phyloP scores from a whole-genome alignment of 2,329 filamentous ascomycete species.

The Colletotrichum plurivorum region DNA sequence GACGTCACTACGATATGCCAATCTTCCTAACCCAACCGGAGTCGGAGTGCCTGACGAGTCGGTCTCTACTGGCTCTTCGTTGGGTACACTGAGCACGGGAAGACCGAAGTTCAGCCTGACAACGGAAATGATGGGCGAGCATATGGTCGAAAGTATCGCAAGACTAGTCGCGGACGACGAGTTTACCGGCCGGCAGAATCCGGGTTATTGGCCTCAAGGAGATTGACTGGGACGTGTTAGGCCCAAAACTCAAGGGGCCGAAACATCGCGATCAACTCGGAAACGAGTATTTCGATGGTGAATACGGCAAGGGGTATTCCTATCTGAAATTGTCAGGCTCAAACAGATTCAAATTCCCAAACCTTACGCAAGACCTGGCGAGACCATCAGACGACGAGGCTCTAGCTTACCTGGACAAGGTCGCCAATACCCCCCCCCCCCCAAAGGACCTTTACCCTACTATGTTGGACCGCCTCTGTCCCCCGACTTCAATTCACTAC shows the following conservation, averaged over 20 bases:
- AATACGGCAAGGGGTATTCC: background rate
- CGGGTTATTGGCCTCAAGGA: background rate
- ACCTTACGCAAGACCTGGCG: too few species aligned
- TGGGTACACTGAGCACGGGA: too few species aligned
- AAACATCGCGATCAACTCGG: background rate
- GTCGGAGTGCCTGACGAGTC: too few species aligned
- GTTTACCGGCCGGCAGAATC: background rate
- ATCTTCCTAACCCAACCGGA: too few species aligned
- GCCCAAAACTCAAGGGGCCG: background rate
- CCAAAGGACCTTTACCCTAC: slow-evolving; percentile 6
- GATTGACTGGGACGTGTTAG: background rate
- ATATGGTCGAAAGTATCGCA: background rate
- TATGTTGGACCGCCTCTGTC: slow-evolving; percentile 7
- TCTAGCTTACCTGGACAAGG: slow-evolving; percentile 2
- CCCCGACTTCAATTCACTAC: background rate
- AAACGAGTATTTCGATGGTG: background rate
- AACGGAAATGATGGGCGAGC: background rate
- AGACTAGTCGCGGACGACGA: background rate
- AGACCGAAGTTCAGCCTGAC: background rate
- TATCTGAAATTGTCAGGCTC: background rate
- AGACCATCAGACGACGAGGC: slow-evolving; percentile 5
- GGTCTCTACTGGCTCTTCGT: too few species aligned
- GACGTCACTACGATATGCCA: too few species aligned
- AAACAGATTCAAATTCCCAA: background rate
- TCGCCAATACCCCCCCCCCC: slow-evolving; percentile 2